phyloP scores from a whole-genome alignment of 805 yeast species.

The Groenewaldozyma salmanticensis region DNA sequence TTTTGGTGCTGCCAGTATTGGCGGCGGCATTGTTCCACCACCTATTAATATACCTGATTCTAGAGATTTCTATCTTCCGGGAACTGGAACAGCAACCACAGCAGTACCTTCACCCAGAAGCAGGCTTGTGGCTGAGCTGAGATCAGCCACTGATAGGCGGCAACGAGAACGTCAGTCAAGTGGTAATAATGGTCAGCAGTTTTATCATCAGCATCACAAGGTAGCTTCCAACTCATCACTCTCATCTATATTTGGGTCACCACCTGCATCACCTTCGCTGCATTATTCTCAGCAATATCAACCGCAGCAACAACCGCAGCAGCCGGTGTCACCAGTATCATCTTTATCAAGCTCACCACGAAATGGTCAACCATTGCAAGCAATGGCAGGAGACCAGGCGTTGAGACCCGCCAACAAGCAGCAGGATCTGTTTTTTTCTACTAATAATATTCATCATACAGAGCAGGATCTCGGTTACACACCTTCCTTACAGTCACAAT shows the following conservation, averaged over 20 bases:
- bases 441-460: too few species aligned
- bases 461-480: too few species aligned
- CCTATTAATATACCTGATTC: conserved; percentile 14
- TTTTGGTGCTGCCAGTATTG: background rate
- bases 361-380: background rate
- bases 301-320: background rate
- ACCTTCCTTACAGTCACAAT: too few species aligned
- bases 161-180: conserved; percentile 14
- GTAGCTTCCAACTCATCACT: conserved; percentile 5
- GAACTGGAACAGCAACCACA: conserved; percentile 2
- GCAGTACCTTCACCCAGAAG: conserved; percentile 19
- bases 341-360: background rate
- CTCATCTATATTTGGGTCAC: conserved; percentile 5
- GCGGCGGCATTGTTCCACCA: conserved; percentile 3
- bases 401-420: too few species aligned
- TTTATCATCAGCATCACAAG: conserved; percentile 9
- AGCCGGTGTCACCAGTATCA: background rate
- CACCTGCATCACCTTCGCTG: conserved; percentile 2
- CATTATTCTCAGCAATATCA: conserved; percentile 4
- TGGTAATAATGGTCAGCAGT: too few species aligned
- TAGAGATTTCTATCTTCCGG: conserved; percentile 2
- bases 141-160: conserved; percentile 22
- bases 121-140: conserved; percentile 20
- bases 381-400: too few species aligned
- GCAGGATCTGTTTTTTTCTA: too few species aligned